These are phyloP conservation scores for Chaetoceros muelleri DNA, from an alignment of 108 stramenopile species.

Conservation along the genomic window DNA sequence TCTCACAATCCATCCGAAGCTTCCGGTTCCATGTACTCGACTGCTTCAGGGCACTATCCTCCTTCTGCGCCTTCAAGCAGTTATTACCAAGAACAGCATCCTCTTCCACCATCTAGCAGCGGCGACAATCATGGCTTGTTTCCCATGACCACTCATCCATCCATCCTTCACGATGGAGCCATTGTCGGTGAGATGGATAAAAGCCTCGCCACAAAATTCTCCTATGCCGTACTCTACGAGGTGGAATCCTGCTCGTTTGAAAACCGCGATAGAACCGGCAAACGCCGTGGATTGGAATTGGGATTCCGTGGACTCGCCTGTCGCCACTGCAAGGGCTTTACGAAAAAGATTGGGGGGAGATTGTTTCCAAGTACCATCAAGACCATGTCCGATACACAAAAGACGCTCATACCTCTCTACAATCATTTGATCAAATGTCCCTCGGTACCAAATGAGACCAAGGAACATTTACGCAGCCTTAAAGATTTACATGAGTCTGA, in stretches of 20 bases:
- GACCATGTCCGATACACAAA: conserved; percentile 70
- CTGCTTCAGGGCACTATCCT: too few species aligned
- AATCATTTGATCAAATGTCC: conserved; percentile 76
- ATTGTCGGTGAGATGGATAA: not conserved
- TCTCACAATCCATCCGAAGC: too few species aligned
- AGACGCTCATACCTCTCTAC: conserved; percentile 64
- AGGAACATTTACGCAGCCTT: conserved; percentile 28
- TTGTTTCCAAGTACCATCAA: conserved; percentile 80
- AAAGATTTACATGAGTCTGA: conserved; percentile 54
- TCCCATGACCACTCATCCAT: too few species aligned
- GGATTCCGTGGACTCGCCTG: conserved; percentile 79
- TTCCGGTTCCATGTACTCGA: too few species aligned
- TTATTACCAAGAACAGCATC: too few species aligned
- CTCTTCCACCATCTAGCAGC: too few species aligned
- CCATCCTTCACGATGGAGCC: too few species aligned
- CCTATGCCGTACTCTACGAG: conserved; percentile 61
- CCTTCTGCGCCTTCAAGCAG: too few species aligned
- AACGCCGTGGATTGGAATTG: conserved; percentile 53
- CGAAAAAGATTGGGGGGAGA: conserved; percentile 58
- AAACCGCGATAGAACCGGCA: conserved; percentile 72
- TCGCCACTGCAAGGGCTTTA: conserved; percentile 52
- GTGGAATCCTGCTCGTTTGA: conserved; percentile 74
- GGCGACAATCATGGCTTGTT: too few species aligned
- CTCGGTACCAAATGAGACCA: too few species aligned
- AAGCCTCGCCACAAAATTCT: conserved; percentile 45